Evolutionary conservation across 1,139 yeast species (phyloP), one percentile per base, ranked within the genome.

Genomic region (Debaryomyces nepalensis): DNA sequence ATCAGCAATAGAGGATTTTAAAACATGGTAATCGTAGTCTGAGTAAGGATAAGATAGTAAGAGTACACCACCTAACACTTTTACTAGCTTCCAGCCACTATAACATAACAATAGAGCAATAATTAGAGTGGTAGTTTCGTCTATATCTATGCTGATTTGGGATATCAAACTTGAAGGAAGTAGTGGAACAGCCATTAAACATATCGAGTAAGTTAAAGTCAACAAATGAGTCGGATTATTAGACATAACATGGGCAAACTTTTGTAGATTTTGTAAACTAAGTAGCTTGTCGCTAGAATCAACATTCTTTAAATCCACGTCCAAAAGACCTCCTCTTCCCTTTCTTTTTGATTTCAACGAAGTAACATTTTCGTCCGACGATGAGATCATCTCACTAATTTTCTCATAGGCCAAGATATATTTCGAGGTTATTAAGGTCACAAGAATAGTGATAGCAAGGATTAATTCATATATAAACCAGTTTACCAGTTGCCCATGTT

Each of bases 181-280:
- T 55, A 66, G 26, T 1, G 79, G 78, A 6, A 63, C 53, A 0
- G 61, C 36, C 39, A 65, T 53, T 12, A 74, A 55, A 41, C 63
- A 73, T 2, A 53, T 22, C 0, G 88, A 68, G 53, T 83, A 84
- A 2, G 76, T 51, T 22, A 85, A 58, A 0, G 95, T 85, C 40
- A 85, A 67, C 27, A 81, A 57, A 51, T 82, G 83, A 0, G 88
- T 80, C 1, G 91, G 89, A 52, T 78, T 80, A 43, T 73, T 75
- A 37, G 75, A 54, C 49, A 59, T 52, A 7, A 48, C 44, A 4
- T 42, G 38, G 15, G 48, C 31, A 9, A 51, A 27, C 12, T 39
- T 47, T 11, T 44, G 39, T 7, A 50, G 21, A 8, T 40, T 42
- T 7, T 41, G 9, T 9, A 35, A 10, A 24, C 35, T 31, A 9